Conservation (phyloP, 441 rosid genomes). For the Flueggea neowawraea region DNA sequence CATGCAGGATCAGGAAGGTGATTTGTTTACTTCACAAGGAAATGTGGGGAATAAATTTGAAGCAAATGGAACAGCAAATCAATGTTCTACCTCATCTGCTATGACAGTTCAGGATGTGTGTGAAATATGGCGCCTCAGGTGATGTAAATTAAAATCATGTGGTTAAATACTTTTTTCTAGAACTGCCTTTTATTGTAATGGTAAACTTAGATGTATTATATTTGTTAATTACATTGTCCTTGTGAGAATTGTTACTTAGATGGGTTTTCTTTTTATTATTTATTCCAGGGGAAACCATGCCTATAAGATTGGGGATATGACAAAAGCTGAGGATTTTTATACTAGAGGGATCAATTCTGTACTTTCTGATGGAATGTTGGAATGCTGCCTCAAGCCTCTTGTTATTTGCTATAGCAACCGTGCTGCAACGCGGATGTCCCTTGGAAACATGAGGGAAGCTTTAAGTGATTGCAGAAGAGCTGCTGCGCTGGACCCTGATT, state of each 20-base stretch:
- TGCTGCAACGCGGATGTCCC: constrained; percentile 86
- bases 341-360: constrained; percentile 71
- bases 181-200: constrained; percentile 1
- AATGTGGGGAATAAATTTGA: constrained; percentile 36
- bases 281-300: constrained; percentile 88
- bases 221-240: background rate
- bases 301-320: constrained; percentile 61
- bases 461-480: constrained; percentile 75
- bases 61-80: constrained; percentile 31
- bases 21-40: constrained; percentile 25
- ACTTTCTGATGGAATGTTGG: constrained; percentile 48
- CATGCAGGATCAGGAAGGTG: constrained; percentile 25
- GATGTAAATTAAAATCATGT: background rate
- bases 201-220: constrained; percentile 7
- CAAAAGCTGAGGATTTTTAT: constrained; percentile 85
- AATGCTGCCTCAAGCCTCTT: constrained; percentile 71
- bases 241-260: constrained; percentile 9
- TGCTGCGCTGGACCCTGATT: constrained; percentile 69
- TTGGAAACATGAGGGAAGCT: constrained; percentile 92
- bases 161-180: background rate
- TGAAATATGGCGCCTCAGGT: constrained; percentile 92
- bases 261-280: constrained; percentile 17
- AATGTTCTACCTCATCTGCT: constrained; percentile 29
- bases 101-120: constrained; percentile 52
- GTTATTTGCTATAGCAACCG: constrained; percentile 97